These are phyloP conservation scores for Dactylellina leptospora DNA, from an alignment of 2,329 filamentous ascomycete genomes.

Conservation along the genomic window DNA sequence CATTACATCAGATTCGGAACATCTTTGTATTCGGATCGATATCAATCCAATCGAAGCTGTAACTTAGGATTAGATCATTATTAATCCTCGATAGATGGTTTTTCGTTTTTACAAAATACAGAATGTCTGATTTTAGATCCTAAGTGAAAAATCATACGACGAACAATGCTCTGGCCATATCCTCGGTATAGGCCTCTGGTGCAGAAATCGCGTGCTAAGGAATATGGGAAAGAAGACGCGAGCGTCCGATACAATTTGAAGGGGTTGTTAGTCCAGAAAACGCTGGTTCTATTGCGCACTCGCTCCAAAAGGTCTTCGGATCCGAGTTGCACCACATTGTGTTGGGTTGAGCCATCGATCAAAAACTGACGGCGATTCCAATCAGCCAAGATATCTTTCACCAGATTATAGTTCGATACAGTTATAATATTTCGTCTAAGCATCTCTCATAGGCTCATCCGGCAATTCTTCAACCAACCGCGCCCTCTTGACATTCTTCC, in stretches of 20 bases:
- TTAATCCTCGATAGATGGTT: neutral
- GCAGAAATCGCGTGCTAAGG: neutral
- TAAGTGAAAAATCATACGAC: neutral
- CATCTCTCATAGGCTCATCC: slow-evolving; percentile 35
- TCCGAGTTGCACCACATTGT: neutral
- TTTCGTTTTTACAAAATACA: neutral
- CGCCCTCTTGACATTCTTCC: slow-evolving; percentile 58
- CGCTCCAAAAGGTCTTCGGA: slow-evolving; percentile 8
- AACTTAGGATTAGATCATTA: neutral
- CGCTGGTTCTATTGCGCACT: slow-evolving; percentile 16
- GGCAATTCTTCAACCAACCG: slow-evolving; percentile 57
- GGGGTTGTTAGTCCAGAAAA: slow-evolving; percentile 1
- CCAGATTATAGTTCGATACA: slow-evolving; percentile 58
- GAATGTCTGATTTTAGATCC: neutral
- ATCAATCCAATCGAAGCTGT: neutral
- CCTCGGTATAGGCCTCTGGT: slow-evolving; percentile 1
- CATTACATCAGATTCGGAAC: too few relatives aligned
- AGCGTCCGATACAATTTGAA: neutral
- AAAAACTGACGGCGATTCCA: slow-evolving; percentile 20
- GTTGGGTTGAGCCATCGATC: neutral
- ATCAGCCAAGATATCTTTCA: slow-evolving; percentile 60
- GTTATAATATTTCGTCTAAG: slow-evolving; percentile 1
- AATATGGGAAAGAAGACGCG: neutral
- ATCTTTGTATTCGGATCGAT: neutral
- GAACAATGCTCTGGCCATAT: slow-evolving; percentile 9